Base-by-base conservation (phyloP, 805 yeast species). In the Naumovozyma dairenensis region DNA sequence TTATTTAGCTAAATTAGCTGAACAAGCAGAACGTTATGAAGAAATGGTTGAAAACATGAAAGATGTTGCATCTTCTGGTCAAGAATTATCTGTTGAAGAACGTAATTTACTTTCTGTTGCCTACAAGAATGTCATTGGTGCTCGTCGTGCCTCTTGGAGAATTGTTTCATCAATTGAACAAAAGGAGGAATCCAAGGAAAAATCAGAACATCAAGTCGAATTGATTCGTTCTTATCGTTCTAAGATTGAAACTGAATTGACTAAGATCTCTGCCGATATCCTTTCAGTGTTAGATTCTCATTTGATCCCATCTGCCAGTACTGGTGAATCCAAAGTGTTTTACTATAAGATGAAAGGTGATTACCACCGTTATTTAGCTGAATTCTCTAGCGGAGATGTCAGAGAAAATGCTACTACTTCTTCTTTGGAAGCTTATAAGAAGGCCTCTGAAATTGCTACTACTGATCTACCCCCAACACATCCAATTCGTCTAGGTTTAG, bases 261-360 rank as follows among this genome's bases (percentile, higher is more conserved):
- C 86, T 46, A 82, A 80, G 62, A 87, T 89, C 57, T 86, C 96
- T 66, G 93, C 85, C 57, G 96, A 87, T 62, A 87, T 92, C 55
- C 70, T 92, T 56, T 69, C 78, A 27, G 95, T 89, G 43, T 74
- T 92, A 60, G 78, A 85, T 47, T 72, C 82, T 54, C 93, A 86
- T 64, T 78, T 89, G 64, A 85, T 89, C 55, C 87, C 96, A 49
- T 72, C 89, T 44, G 96, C 97, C 44, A 84, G 80, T 60, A 77
- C 94, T 47, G 96, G 96, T 56, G 98, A 92, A 69, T 86, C 96
- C 33, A 86, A 89, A 73, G 97, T 89, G 37, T 89, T 89, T 67
- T 89, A 89, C 74, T 86, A 84, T 71, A 89, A 89, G 76, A 89
- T 89, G 97, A 89, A 89, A 72, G 98, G 97, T 73, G 98, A 89